These are phyloP conservation scores for Meira nashicola DNA, from an alignment of 1,284 basidiomycete genomes.

Conservation along the genomic window DNA sequence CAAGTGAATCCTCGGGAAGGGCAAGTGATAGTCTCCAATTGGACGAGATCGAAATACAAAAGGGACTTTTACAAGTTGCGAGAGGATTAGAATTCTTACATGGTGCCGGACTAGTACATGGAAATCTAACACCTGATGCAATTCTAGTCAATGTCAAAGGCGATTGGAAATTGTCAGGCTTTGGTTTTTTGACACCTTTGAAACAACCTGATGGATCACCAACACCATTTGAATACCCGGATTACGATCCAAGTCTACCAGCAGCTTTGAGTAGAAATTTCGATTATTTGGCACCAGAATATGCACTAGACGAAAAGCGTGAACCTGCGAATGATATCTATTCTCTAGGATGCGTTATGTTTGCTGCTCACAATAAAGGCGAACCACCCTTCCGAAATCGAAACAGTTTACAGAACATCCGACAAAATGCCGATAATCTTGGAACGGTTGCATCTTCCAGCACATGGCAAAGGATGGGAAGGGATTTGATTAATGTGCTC, in stretches of 20 bases:
- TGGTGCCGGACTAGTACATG: conserved; percentile 81
- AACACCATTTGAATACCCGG: conserved; percentile 80
- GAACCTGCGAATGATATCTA: conserved; percentile 88
- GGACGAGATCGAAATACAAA: conserved; percentile 72
- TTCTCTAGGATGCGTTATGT: conserved; percentile 79
- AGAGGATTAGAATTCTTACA: conserved; percentile 91
- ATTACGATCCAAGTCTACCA: conserved; percentile 74
- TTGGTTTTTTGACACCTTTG: conserved; percentile 75
- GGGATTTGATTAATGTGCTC: conserved; percentile 36
- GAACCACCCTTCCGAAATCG: conserved; percentile 82
- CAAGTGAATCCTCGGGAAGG: conserved; percentile 16
- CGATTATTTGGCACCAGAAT: conserved; percentile 92
- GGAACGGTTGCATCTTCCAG: conserved; percentile 22
- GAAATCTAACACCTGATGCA: conserved; percentile 71
- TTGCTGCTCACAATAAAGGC: conserved; percentile 74
- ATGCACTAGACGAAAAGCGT: conserved; percentile 81
- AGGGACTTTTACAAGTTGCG: conserved; percentile 87
- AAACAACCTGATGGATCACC: conserved; percentile 66
- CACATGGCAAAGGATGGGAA: conserved; percentile 34
- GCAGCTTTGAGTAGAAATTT: conserved; percentile 82
- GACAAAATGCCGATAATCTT: conserved; percentile 67
- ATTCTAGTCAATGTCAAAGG: conserved; percentile 62
- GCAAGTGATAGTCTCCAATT: conserved; percentile 27
- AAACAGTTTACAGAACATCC: conserved; percentile 71
- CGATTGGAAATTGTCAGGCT: conserved; percentile 94